Evolutionary conservation across 495 filamentous ascomycete species (phyloP), one percentile per base, ranked within the genome.

Genomic region (Aspergillus taichungensis): DNA sequence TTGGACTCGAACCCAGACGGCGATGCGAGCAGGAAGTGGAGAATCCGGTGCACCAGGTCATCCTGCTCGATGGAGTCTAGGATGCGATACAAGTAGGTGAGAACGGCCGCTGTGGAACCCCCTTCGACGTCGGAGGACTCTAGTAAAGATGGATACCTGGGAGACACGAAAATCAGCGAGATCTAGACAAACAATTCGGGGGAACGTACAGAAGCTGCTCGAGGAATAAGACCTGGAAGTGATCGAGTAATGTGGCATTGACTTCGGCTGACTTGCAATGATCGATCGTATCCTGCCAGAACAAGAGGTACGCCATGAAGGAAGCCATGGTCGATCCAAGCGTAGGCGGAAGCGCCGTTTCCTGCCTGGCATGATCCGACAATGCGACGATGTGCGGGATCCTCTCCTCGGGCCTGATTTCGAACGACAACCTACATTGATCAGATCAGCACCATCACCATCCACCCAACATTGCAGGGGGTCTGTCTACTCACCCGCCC

Each of bases 211-310:
- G 63, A 57, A 99, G 67, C 61, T 97, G 92, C 54, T 96, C 87
- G 35, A 99, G 67, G 60, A 99, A 99, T 8, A 99, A 78, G 49
- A 97, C 84, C 59, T 95, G 88, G 57, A 97, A 99, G 62, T 99
- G 94, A 61, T 97, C 94, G 34, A 99, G 69, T 14, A 99, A 68
- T 0, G 88, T 95, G 46, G 84, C 86, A 51, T 88, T 91, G 38
- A 99, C 85, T 57, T 97, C 94, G 2, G 77, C 72, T 1, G 91
- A 96, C 50, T 80, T 80, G 66, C 92, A 99, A 64, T 97, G 88
- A 56, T 96, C 88, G 38, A 99, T 74, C 11, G 95, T 87, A 62
- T 99, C 92, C 56, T 99, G 92, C 94, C 92, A 99, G 53, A 99
- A 98, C 11, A 89, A 67, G 10, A 99, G 72, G 56, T 96, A 91